Evolutionary conservation across 345 rosid genomes (phyloP), one percentile per base, ranked within the genome.

Genomic region (Populus simonii): DNA sequence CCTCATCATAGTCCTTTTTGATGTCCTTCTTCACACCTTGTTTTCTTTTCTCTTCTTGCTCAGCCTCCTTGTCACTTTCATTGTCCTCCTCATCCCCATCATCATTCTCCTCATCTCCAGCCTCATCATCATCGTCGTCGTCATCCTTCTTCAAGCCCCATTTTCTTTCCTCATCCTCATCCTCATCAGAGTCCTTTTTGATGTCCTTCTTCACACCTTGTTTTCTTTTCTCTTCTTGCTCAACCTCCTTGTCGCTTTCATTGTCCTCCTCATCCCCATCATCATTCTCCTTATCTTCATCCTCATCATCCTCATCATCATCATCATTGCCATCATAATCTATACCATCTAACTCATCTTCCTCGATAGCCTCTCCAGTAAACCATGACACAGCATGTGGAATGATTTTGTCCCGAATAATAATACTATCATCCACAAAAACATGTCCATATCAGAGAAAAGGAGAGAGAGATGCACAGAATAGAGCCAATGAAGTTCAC

Each of bases 361-460:
- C 76, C 67, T 66, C 66, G 20, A 68, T 66, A 27, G 81, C 81
- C 77, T 79, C 81, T 51, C 81, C 81, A 18, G 81, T 79, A 53
- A 35, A 79, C 81, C 81, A 79, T 53, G 81, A 79, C 41, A 79
- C 81, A 36, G 81, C 81, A 67, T 73, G 77, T 18, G 68, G 81
- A 29, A 73, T 79, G 41, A 79, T 79, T 74, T 79, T 79, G 73
- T 73, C 77, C 72, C 81, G 81, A 66, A 79, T 55, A 20, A 68
- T 67, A 36, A 77, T 72, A 23, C 81, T 75, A 8, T 35, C 31
- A 75, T 16, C 47, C 51, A 35, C 25, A 51, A 75, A 29, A 66
- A 11, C 17, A 22, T 33, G 36, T 13, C 67, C n/a, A 31, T 66
- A 57, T n/a, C n/a, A 66, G 25, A 25, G 27, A 12, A 55, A 12